Evolutionary conservation across 2,329 filamentous ascomycete genomes (phyloP).

Genomic region (Colletotrichum trifolii): DNA sequence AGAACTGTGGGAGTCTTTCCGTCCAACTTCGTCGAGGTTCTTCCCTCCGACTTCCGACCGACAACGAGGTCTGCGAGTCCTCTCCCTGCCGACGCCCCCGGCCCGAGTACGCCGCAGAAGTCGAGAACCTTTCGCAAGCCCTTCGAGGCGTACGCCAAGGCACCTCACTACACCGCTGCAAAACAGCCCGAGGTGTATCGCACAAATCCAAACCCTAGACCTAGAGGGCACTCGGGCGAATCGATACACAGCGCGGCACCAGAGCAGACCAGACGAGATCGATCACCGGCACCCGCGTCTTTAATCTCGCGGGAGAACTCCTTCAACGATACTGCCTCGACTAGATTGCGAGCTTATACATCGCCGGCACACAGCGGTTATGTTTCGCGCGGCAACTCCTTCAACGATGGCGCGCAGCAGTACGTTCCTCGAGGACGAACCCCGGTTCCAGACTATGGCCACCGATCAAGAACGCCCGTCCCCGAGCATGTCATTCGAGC

Average conservation of each 20-base stretch:
- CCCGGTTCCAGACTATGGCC: constrained; percentile 12
- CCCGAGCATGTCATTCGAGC: constrained; percentile 7
- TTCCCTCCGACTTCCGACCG: constrained; percentile 87
- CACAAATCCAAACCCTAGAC: constrained; percentile 50
- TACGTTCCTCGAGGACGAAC: constrained; percentile 33
- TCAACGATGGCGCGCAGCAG: constrained; percentile 35
- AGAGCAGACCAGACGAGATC: constrained; percentile 26
- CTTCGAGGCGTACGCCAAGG: constrained; percentile 74
- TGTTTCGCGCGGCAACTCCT: constrained; percentile 34
- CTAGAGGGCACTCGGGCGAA: constrained; percentile 55
- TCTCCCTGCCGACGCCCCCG: constrained; percentile 66
- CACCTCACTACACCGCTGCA: constrained; percentile 73
- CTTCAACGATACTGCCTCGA: constrained; percentile 34
- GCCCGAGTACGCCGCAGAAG: constrained; percentile 67
- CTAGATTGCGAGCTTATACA: constrained; percentile 36
- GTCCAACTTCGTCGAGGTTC: constrained; percentile 94
- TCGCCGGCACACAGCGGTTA: constrained; percentile 30
- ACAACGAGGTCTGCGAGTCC: constrained; percentile 71
- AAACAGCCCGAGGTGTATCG: constrained; percentile 69
- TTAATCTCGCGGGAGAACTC: constrained; percentile 38
- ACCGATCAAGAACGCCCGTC: constrained; percentile 13
- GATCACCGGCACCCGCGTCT: constrained; percentile 35
- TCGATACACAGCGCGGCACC: constrained; percentile 44
- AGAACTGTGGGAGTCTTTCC: constrained; percentile 93
- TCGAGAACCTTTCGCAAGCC: constrained; percentile 73